These are phyloP conservation scores for Chlorella vulgaris DNA, from an alignment of 139 green algal genomes.

Conservation along the genomic window DNA sequence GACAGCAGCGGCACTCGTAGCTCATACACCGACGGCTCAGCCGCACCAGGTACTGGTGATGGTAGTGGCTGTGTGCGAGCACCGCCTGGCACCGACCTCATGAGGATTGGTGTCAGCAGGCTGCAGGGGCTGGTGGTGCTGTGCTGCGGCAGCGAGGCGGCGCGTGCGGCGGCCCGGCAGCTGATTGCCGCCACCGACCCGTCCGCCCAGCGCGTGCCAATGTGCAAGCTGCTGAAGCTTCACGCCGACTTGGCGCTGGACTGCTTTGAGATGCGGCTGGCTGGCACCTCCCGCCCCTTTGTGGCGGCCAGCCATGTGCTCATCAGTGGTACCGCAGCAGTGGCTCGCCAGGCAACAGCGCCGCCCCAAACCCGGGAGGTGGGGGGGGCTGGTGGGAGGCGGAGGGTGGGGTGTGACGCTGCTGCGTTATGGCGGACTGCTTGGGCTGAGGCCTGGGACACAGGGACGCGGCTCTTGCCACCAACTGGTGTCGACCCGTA, in stretches of 20 bases:
- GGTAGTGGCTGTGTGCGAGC: background rate
- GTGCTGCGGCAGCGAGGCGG: conserved; percentile 21
- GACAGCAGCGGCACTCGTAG: background rate
- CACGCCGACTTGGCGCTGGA: conserved; percentile 52
- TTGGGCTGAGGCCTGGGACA: too few relatives aligned
- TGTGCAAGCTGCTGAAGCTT: conserved; percentile 48
- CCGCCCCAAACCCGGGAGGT: conserved; percentile 31
- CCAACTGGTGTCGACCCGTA: too few relatives aligned
- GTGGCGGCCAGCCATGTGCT: conserved; percentile 23
- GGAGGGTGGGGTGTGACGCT: background rate
- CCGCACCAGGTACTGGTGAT: background rate
- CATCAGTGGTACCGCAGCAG: conserved; percentile 53
- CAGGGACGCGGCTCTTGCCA: too few relatives aligned
- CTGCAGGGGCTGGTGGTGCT: conserved; percentile 41
- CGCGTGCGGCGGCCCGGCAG: conserved; percentile 5
- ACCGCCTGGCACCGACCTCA: conserved; percentile 35
- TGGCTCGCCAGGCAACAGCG: conserved; percentile 62
- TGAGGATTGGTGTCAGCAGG: conserved; percentile 43
- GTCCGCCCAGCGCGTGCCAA: background rate
- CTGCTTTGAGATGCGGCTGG: conserved; percentile 47
- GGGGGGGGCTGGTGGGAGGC: background rate
- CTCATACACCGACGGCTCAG: background rate
- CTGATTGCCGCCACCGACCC: conserved; percentile 50
- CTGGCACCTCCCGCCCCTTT: conserved; percentile 32
- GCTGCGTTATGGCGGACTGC: too few relatives aligned